Evolutionary conservation across 2,329 filamentous ascomycete species (phyloP), one percentile per base, ranked within the genome.

Genomic region (Colletotrichum cordylinicola): DNA sequence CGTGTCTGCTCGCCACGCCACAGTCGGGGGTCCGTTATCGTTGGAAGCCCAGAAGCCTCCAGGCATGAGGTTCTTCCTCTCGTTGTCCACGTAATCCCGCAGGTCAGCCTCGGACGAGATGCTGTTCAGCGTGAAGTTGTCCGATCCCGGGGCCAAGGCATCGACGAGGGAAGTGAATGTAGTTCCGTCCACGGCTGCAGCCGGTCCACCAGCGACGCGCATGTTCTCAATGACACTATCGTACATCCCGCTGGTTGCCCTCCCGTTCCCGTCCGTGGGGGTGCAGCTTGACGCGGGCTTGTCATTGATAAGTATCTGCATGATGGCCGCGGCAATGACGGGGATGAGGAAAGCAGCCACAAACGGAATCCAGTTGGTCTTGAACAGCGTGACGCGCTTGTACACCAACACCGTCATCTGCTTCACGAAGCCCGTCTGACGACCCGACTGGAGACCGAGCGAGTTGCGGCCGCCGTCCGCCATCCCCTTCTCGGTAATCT

Each of bases 31-130:
- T 1, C 88, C 90, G 39, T 83, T 86, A n/a, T 86, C 86, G 69
- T 93, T 90, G 21, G 92, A 93, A 3, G 97, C 86, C 88, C 94
- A 98, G 82, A 97, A 90, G 0, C 94, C 96, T 16, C 94, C 95
- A 0, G 94, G 95, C 0, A 91, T 94, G 56, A 97, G 88, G 67
- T 92, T 93, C 67, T 86, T 89, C 81, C 93, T 95, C 37, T 93
- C 89, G 8, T 87, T 84, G 5, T 86, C 80, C 67, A 98, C 90
- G 77, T 90, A 93, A 21, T 88, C 81, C 71, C 93, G 92, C 83
- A 98, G 97, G 1, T 93, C 90, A 31, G 89, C 84, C 8, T 95
- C 87, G 0, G 90, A 92, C 74, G 94, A 86, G 15, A 78, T 70
- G 2, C 75, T 58, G 31, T 78, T 76, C 37, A 79, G 12, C 5